phyloP scores from a whole-genome alignment of 192 early-diverging fungal genomes.

The Gonapodya sp. region DNA sequence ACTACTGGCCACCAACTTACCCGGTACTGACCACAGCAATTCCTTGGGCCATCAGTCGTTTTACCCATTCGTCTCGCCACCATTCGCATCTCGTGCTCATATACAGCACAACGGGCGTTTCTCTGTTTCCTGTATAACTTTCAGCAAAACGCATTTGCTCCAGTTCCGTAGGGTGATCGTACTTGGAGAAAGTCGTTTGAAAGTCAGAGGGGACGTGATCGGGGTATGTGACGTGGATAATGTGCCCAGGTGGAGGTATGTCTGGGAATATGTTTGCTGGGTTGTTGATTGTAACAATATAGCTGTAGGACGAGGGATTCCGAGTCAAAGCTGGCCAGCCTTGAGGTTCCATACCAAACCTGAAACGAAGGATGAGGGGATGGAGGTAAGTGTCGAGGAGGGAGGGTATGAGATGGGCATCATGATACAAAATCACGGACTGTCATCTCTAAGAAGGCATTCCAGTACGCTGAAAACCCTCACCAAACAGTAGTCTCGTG shows the following conservation, averaged over 20 bases:
- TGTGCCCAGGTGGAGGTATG: not conserved
- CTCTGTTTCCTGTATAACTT: not conserved
- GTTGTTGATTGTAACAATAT: not conserved
- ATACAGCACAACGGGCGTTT: not conserved
- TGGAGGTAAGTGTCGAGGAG: not conserved
- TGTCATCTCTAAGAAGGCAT: too few species aligned
- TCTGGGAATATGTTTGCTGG: not conserved
- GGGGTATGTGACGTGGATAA: not conserved
- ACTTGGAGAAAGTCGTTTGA: not conserved
- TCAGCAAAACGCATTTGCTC: not conserved
- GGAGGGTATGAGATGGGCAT: too few species aligned
- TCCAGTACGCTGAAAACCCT: too few species aligned
- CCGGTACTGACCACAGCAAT: not conserved
- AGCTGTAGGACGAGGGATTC: not conserved
- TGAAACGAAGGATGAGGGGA: not conserved
- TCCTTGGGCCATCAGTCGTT: not conserved
- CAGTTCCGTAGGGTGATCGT: not conserved
- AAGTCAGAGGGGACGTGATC: not conserved
- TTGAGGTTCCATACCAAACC: not conserved
- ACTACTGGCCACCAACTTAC: not conserved
- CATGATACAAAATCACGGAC: too few species aligned
- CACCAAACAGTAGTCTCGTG: too few species aligned
- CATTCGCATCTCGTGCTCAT: not conserved
- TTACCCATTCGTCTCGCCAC: not conserved
- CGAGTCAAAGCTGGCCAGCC: not conserved